Evolutionary conservation across 164 flowering plant genomes (phyloP), one percentile per base, ranked within the genome.

Genomic region (Dillenia turbinata): DNA sequence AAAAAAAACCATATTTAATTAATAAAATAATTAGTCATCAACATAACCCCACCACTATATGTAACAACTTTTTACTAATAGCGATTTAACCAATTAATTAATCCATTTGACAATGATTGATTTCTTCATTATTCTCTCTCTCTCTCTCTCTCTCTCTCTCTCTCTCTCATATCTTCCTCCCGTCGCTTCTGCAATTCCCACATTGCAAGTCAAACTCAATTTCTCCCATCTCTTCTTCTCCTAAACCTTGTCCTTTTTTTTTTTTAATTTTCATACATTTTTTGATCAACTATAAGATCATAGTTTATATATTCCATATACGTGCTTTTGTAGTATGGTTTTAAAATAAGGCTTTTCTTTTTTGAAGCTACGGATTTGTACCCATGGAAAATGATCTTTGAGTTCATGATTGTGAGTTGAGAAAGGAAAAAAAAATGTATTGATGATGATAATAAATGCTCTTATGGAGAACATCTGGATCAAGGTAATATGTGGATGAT

Each of bases 201-300:
- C 73, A 62, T 47, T 33, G 33, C 52, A 77, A 74, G 84, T 80
- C 86, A 80, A 84, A 67, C 74, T 66, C 67, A 65, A 48, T 55
- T 12, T 60, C 56, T 10, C 19, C 45, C 10, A 14, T 16, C 49
- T 56, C 57, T 54, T 22, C 47, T 47, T 24, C 52, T 17, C 56
- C 52, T 52, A 53, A 45, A 45, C 4, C 45, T 17, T 49, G n/a
- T 19, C 48, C 2, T 14, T 45, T 16, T 48, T 44, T 15, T 19
- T 56, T 64, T 22, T 56, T 19, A 1, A 1, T 19, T 26, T 26
- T 26, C 40, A 26, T 26, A 26, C 40, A 2, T 26, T 26, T 26
- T 26, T 26, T 26, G 1, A 26, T 26, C 40, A 26, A 26, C 5
- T 26, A 2, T 26, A 26, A 26, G 40, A 26, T 26, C 40, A 26